phyloP scores from a whole-genome alignment of 1,284 basidiomycete species.

The Quambalaria eucalypti region DNA sequence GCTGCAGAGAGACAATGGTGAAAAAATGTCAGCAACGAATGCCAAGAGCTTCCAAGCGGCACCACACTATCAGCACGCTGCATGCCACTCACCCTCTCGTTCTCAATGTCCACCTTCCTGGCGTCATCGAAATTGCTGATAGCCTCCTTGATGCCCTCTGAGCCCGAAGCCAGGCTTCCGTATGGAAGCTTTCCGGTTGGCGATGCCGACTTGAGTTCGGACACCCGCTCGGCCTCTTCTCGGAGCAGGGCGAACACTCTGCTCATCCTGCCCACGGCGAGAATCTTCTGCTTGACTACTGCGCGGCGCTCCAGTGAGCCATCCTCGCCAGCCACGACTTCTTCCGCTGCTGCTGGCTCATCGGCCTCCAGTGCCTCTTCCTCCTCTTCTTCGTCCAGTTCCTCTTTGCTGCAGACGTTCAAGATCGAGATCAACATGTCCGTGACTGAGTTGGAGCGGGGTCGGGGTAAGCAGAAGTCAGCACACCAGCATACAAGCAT shows the following conservation, averaged over 20 bases:
- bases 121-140: slow-evolving; percentile 92
- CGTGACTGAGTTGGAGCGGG: slow-evolving; percentile 57
- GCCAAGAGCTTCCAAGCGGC: not conserved
- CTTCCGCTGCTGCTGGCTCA: slow-evolving; percentile 1
- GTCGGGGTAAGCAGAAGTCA: not conserved
- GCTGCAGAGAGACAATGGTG: slow-evolving; percentile 14
- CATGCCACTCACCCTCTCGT: slow-evolving; percentile 56
- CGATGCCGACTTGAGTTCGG: slow-evolving; percentile 84
- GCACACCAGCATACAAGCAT: not conserved
- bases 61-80: not conserved
- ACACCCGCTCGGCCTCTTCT: slow-evolving; percentile 97
- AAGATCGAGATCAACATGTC: slow-evolving; percentile 93
- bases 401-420: slow-evolving; percentile 87
- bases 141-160: slow-evolving; percentile 90
- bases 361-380: slow-evolving; percentile 45
- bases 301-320: slow-evolving; percentile 67
- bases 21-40: too few relatives aligned
- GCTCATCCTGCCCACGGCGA: slow-evolving; percentile 93
- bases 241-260: slow-evolving; percentile 90
- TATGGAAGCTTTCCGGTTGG: slow-evolving; percentile 72
- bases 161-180: slow-evolving; percentile 75
- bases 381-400: slow-evolving; percentile 78
- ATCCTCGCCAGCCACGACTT: slow-evolving; percentile 43
- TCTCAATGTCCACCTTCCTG: slow-evolving; percentile 96
- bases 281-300: slow-evolving; percentile 93